Evolutionary conservation across 2,329 filamentous ascomycete genomes (phyloP), one percentile per base, ranked within the genome.

Genomic region (Ophiostoma ulmi): DNA sequence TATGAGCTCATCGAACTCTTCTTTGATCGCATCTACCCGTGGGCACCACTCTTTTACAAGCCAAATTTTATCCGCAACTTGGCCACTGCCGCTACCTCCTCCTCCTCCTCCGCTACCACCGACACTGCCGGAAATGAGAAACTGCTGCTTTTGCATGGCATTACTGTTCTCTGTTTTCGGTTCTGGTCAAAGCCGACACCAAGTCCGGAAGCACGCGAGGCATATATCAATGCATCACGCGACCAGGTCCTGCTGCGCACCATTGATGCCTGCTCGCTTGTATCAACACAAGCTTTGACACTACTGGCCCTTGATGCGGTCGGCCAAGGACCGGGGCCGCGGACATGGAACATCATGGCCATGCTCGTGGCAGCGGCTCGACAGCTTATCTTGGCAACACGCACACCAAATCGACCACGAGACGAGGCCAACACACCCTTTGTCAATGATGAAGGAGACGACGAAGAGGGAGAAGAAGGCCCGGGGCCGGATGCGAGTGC

Each of bases 321-420:
- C 5, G 72, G 72, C 68, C 35, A 70, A 3, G 72, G 72, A 0
- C 72, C 72, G 1, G 70, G 72, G 7, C 72, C 72, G 14, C 55
- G 72, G 1, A 70, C 71, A 7, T 73, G 72, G 72, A 73, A 72
- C 63, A 61, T 73, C 14, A 72, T 73, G 71, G 71, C 72, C 48
- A 73, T 73, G 72, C 71, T 73, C 0, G 71, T 73, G 20, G 71
- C 72, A 2, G 61, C 67, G 1, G 70, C 70, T 0, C 71, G 70
- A 8, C 72, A 73, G 68, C 70, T 73, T 26, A 39, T 69, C 44
- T 66, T 71, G n/a, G 72, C 72, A 26, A 70, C 68, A 20, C 44
- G 35, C 8, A 22, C 4, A 22, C 36, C 31, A n/a, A 8, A 26
- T 17, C 67, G 44, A 35, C 44, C 58, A 20, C 52, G 8, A 20